Percentiles rank a stretch among this genome's conserved stretches.
phyloP scores from a whole-genome alignment of 805 yeast genomes.

The Ogataea chonburiensis region DNA sequence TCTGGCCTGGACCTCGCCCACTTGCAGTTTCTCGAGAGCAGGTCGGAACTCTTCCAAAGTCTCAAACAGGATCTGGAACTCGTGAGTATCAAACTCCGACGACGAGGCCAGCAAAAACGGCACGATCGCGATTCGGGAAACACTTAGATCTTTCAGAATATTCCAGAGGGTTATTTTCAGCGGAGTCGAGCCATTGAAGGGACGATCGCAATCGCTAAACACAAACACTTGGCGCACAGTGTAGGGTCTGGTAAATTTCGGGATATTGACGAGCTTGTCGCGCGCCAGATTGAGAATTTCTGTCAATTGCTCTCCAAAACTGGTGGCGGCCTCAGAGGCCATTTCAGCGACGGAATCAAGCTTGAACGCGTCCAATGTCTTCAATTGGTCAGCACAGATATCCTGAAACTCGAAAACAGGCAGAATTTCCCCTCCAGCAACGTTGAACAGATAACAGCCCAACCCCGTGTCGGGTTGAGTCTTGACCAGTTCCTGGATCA shows the following conservation, averaged over 20 bases:
- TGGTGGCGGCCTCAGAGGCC: constrained; percentile 26
- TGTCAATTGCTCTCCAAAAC: constrained; percentile 36
- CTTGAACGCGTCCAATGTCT: constrained; percentile 41
- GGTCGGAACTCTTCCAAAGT: constrained; percentile 29
- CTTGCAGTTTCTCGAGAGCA: constrained; percentile 41
- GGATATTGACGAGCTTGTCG: constrained; percentile 50
- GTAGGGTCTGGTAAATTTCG: constrained; percentile 42
- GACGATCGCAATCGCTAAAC: constrained; percentile 75
- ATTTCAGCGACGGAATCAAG: constrained; percentile 32
- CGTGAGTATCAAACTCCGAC: constrained; percentile 41
- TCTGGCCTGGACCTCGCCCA: constrained; percentile 43
- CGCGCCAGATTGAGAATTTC: constrained; percentile 50
- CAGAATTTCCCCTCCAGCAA: constrained; percentile 26
- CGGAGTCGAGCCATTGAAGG: constrained; percentile 44
- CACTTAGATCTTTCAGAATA: constrained; percentile 58
- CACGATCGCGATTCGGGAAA: constrained; percentile 49
- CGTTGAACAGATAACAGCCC: constrained; percentile 67
- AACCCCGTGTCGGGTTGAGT: constrained; percentile 67
- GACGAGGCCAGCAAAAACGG: constrained; percentile 58
- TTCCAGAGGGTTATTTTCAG: constrained; percentile 51
- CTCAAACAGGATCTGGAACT: constrained; percentile 38
- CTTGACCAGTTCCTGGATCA: constrained; percentile 65
- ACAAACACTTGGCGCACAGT: constrained; percentile 61
- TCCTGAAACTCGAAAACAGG: constrained; percentile 50
- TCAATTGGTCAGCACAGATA: constrained; percentile 57